Evolutionary conservation across 2,329 filamentous ascomycete genomes (phyloP).

Genomic region (Teratosphaeria destructans): DNA sequence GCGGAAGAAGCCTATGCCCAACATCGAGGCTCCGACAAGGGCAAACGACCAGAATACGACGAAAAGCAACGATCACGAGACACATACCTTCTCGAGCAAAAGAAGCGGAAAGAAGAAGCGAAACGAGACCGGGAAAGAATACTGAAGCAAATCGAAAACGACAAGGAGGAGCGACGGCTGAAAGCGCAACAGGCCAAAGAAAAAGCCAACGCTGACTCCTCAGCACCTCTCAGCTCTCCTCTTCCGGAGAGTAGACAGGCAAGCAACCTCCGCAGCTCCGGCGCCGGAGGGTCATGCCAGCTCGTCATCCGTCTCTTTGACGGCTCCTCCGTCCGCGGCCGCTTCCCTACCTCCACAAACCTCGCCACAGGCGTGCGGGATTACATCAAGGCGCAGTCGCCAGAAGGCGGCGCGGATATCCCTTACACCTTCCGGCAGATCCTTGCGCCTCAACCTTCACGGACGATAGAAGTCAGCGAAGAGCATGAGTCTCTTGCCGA

Average conservation of each 20-base stretch:
- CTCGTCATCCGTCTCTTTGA: slow-evolving; percentile 77
- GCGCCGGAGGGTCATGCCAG: slow-evolving; percentile 16
- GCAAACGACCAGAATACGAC: slow-evolving; percentile 22
- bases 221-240: background rate
- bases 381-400: slow-evolving; percentile 49
- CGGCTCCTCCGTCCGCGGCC: slow-evolving; percentile 64
- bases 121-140: slow-evolving; percentile 61
- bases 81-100: slow-evolving; percentile 34
- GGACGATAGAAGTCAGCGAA: slow-evolving; percentile 62
- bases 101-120: slow-evolving; percentile 53
- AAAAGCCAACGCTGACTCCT: background rate
- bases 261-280: slow-evolving; percentile 1
- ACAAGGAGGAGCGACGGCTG: slow-evolving; percentile 57
- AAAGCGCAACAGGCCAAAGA: slow-evolving; percentile 17
- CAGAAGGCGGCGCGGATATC: slow-evolving; percentile 31
- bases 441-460: slow-evolving; percentile 65
- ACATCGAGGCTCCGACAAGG: slow-evolving; percentile 12
- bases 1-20: slow-evolving; percentile 22
- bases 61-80: slow-evolving; percentile 27
- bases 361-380: slow-evolving; percentile 57
- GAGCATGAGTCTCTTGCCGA: slow-evolving; percentile 59
- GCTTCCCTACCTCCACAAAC: slow-evolving; percentile 52
- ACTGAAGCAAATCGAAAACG: slow-evolving; percentile 63
- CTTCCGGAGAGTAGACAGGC: slow-evolving; percentile 1
- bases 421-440: slow-evolving; percentile 82